Base-by-base conservation (phyloP, 2,329 filamentous ascomycete species). In the Aspergillus pseudoterreus region DNA sequence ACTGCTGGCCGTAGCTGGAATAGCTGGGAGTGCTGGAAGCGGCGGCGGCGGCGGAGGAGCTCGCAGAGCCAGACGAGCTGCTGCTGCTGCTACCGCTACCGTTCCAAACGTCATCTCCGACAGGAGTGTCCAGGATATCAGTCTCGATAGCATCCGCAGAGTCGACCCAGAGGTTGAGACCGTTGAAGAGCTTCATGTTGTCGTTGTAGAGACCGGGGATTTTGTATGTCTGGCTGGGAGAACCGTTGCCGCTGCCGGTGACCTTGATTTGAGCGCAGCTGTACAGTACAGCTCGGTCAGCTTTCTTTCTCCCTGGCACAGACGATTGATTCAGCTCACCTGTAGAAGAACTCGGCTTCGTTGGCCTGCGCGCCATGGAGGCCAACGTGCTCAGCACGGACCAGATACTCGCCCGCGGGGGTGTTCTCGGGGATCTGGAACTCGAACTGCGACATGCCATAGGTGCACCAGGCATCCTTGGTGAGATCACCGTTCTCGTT, bases 351-450 rank as follows among this genome's bases (percentile, higher is more conserved):
- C 6, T 77, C 76, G 3, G 76, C 76, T 4, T 72, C 71, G 4
- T 63, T 61, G 8, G 59, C 59, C 35, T 69, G 61, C 3, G 77
- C 75, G 45, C 61, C 65, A 62, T 80, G 77, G 9, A 80, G 69
- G 4, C 69, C 76, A 49, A 79, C 74, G 53, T 79, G 76, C 63
- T 80, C 77, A 15, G 75, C 72, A 12, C 77, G 72, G 4, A 79
- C 62, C 22, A 79, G 71, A 57, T 80, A 79, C 53, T 78, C 74
- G 48, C 77, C 76, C n/a, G 75, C 61, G 0, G 71, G 67, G 50
- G 72, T 77, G 9, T 42, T 24, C 35, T 59, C 57, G 11, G 76
- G 76, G 44, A 79, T 72, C 35, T 63, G 68, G 35, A 78, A 72
- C 19, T 60, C 57, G 6, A 57, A 49, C 6, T 49, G 42, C 12